Evolutionary conservation across 75 land plant genomes (phyloP), one percentile per base, ranked within the genome.

Genomic region (Adiantum capillusveneris): DNA sequence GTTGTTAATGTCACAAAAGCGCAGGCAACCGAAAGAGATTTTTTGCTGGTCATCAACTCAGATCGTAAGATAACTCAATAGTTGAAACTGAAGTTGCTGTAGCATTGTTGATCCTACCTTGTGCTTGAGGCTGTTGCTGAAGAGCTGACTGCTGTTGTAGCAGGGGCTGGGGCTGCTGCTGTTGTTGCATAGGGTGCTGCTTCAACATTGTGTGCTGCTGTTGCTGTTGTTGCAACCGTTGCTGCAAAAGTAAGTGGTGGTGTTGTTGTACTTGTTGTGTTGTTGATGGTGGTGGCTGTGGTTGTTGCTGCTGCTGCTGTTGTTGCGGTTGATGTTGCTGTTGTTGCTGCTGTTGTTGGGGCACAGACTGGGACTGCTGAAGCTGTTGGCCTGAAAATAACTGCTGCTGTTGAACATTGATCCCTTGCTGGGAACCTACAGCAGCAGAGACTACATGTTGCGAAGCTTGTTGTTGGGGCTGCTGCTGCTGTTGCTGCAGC

Each of bases 401-500:
- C 18, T 63, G 60, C 60, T 58, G 60, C 60, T 63, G 60, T 42
- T 58, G 60, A 44, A 42, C 37, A 34, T 3, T 5, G 9, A 3
- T 9, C 9, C 37, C 37, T 34, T 34, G 37, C 37, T 34, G 37
- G 3, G 37, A 34, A 3, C 37, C 37, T 5, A 34, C 7, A 34
- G 37, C 9, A 5, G 7, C 37, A 34, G 37, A 9, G n/a, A n/a
- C n/a, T 9, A 34, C 37, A 34, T 34, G 37, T 9, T 34, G 37
- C 9, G 37, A 9, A 34, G 37, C 37, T 34, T 34, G 37, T 9
- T 34, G 37, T 34, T 34, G 63, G 17, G 21, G 62, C 11, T 59
- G 65, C 64, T 62, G 56, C 21, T 52, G 56, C 27, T 55, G 69
- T 30, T 66, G 69, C 16, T 41, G 69, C 52, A 58, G 67, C 29